Percentiles rank a stretch among this genome's conserved stretches.
Conservation (phyloP, 768 basidiomycete species). For the Kwoniella dejecticola region DNA sequence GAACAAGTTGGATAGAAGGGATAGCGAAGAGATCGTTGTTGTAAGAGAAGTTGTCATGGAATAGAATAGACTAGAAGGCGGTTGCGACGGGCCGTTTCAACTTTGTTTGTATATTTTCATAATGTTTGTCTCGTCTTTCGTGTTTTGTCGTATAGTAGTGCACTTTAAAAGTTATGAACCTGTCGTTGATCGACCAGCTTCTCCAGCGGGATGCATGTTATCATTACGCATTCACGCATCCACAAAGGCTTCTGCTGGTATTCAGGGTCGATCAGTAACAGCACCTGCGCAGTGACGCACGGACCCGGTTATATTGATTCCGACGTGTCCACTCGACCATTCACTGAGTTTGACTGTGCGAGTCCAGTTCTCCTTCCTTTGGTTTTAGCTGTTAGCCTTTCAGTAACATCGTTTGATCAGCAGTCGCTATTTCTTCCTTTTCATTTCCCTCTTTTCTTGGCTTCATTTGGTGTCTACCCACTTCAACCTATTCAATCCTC, state of each 20-base stretch:
- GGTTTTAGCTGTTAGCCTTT: neutral
- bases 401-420: neutral
- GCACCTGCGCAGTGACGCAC: too few relatives aligned
- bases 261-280: too few relatives aligned
- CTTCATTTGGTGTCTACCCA: neutral
- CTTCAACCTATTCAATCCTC: neutral
- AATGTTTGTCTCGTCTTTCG: too few relatives aligned
- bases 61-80: neutral
- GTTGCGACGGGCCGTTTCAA: neutral
- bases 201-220: too few relatives aligned
- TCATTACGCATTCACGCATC: too few relatives aligned
- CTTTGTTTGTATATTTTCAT: neutral
- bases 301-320: conserved; percentile 1
- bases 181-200: too few relatives aligned
- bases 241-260: too few relatives aligned
- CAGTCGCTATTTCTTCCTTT: neutral
- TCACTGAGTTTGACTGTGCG: neutral
- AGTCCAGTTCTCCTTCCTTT: neutral
- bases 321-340: neutral
- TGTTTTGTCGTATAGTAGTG: too few relatives aligned
- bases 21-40: neutral
- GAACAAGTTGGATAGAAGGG: neutral
- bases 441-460: neutral
- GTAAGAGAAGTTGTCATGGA: neutral
- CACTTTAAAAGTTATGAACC: too few relatives aligned